Evolutionary conservation across 163 green algal species (phyloP), one percentile per base, ranked within the genome.

Genomic region (Picocystis sp.): DNA sequence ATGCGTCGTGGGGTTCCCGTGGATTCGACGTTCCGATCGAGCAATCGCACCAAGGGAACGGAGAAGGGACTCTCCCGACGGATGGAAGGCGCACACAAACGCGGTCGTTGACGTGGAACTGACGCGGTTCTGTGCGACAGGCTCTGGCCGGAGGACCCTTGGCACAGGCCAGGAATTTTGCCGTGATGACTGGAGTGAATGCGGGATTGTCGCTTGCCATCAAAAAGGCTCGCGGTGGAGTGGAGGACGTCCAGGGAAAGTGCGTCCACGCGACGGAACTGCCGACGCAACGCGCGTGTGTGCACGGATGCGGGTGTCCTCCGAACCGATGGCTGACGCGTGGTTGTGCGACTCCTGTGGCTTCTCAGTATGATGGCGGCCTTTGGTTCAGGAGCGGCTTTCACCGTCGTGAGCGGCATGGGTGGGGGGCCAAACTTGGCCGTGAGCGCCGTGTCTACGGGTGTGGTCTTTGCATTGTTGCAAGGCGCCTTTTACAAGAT

Each of bases 401-500:
- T 92, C 61, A 86, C 78, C 1, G 58, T 93, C 11, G 77, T 91
- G 11, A 81, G 61, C 50, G 77, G 77, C 41, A 15, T 50, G n/a
- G 50, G 89, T n/a, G 72, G 81, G 58, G 34, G 53, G 21, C 17
- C 29, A 22, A 57, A 38, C 53, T 35, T 45, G 21, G 41, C 50
- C 53, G 25, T 35, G 34, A 69, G 57, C 15, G 80, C 82, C 3
- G 66, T 92, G 55, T 84, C 76, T 1, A 86, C 81, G 0, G 83
- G 83, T 43, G 73, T 79, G 6, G 59, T 82, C 0, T 93, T 96
- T 68, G 83, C 83, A 0, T 35, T 89, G 1, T 83, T 94, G 64
- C 84, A 93, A 58, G 87, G 82, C 8, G 74, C 71, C n/a, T 87
- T 94, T 62, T 88, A 86, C 68, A 80, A 93, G 80, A 74, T 86